Percentiles rank a stretch among this genome's conserved stretches.
Evolutionary conservation across 2,329 filamentous ascomycete genomes (phyloP).

Genomic region (Fusarium gaditjirri): DNA sequence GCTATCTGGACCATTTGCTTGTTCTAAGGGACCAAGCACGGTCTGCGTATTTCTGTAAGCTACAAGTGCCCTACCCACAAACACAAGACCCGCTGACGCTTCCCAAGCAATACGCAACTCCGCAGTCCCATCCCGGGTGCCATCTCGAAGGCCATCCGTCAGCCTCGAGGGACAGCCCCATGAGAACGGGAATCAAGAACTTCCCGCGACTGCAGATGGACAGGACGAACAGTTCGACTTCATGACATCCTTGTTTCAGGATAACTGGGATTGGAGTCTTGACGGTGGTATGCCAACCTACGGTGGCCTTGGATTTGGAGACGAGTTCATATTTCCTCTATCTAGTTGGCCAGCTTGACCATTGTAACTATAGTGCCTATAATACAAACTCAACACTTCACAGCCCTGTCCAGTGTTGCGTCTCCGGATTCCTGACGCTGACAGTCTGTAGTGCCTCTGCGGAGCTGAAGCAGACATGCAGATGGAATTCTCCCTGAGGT

Average conservation of each 20-base stretch:
- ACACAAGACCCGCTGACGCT: neutral
- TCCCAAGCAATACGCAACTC: neutral
- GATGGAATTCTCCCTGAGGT: neutral
- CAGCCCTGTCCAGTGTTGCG: neutral
- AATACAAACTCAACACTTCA: neutral
- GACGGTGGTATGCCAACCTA: neutral
- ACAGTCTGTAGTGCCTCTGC: neutral
- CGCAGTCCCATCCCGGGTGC: rapidly evolving
- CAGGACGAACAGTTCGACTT: neutral
- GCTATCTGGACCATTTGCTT: neutral
- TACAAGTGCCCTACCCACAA: too few species aligned
- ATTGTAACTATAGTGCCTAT: rapidly evolving
- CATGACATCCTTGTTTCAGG: neutral
- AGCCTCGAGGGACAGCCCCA: neutral
- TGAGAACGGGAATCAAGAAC: neutral
- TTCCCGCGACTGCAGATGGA: neutral
- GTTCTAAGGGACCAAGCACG: neutral
- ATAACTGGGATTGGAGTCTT: slow-evolving; percentile 9
- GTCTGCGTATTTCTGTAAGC: neutral
- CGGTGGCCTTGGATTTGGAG: neutral
- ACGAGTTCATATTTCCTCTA: neutral
- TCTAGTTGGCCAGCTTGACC: neutral
- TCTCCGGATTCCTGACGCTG: neutral
- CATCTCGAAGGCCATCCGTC: neutral
- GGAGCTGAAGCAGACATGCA: neutral